Evolutionary conservation across 768 basidiomycete species (phyloP), one percentile per base, ranked within the genome.

Genomic region (Tephrocybe sp.): DNA sequence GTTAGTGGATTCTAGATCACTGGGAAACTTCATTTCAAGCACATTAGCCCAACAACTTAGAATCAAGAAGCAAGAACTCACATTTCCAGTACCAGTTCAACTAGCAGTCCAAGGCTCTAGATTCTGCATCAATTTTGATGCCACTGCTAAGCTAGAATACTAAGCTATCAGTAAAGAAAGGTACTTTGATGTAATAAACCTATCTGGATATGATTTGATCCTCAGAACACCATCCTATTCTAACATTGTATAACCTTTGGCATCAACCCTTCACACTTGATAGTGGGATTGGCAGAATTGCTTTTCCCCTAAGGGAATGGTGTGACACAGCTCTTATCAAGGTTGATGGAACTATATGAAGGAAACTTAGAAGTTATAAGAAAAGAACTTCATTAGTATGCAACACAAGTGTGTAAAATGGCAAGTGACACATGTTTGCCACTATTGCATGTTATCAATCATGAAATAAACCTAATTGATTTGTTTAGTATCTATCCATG

Each of bases 11-110:
- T 62, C 65, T 0, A 73, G 73, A 2, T 74, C 71, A 0, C 50
- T 71, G 0, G 71, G 72, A 0, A 74, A 78, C 50, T 75, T 78
- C 50, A 65, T 78, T 17, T 71, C 72, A 0, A 57, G 65, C 0
- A 66, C 55, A 0, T 21, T 74, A 0, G 69, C 65, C 0, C 65
- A 74, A 45, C 75, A 77, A 54, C 51, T 77, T 2, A 58, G 60
- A 1, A 28, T 71, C 0, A 50, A 61, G 34, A 36, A n/a, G 15
- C 5, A 36, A 14, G 34, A 36, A 17, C 34, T 36, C 17, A 36
- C 34, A 4, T 8, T 14, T 36, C 34, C 34, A 7, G 6, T 36
- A 5, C 34, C 34, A 12, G 17, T 36, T 4, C 34, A 36, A 36
- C 15, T 36, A 5, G 34, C 34, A 8, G 34, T 36, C 6, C 34